These are phyloP conservation scores for Trichoderma sp. DNA, from an alignment of 2,329 filamentous ascomycete genomes.

Conservation along the genomic window DNA sequence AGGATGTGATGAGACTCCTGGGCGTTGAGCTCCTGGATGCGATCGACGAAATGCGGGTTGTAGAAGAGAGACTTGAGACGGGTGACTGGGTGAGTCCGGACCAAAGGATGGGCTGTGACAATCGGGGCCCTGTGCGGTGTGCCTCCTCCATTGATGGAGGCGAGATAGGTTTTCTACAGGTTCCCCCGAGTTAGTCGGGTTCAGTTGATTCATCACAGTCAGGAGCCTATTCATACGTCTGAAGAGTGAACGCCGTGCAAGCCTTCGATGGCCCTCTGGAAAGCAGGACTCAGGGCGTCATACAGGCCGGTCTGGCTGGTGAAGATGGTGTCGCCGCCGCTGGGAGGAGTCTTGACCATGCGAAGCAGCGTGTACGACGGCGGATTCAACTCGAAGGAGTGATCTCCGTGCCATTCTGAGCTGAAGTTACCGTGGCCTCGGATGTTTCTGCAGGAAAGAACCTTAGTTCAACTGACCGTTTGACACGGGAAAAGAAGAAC, in stretches of 20 bases:
- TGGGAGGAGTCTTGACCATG: constrained; percentile 26
- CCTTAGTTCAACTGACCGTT: not conserved
- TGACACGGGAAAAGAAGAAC: not conserved
- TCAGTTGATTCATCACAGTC: not conserved
- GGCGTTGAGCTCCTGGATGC: constrained; percentile 27
- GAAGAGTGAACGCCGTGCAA: constrained; percentile 27
- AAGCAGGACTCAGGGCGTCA: constrained; percentile 25
- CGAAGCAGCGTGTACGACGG: constrained; percentile 26
- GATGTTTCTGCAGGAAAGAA: constrained; percentile 11
- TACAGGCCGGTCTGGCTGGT: constrained; percentile 25
- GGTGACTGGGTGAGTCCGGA: constrained; percentile 27
- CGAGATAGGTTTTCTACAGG: constrained; percentile 21
- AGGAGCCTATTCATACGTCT: constrained; percentile 7
- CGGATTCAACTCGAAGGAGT: constrained; percentile 27
- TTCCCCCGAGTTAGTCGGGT: not conserved
- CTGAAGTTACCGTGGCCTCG: constrained; percentile 22
- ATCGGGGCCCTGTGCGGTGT: constrained; percentile 27
- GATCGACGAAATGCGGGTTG: constrained; percentile 25
- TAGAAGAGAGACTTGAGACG: constrained; percentile 26
- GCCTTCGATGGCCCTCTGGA: constrained; percentile 26
- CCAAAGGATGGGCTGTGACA: constrained; percentile 26
- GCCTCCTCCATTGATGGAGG: constrained; percentile 28
- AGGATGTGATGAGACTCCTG: constrained; percentile 27
- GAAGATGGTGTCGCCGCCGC: constrained; percentile 27
- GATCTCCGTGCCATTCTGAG: constrained; percentile 26